Evolutionary conservation across 1,284 basidiomycete species (phyloP).

Genomic region (Moesziomyces globuligerus): DNA sequence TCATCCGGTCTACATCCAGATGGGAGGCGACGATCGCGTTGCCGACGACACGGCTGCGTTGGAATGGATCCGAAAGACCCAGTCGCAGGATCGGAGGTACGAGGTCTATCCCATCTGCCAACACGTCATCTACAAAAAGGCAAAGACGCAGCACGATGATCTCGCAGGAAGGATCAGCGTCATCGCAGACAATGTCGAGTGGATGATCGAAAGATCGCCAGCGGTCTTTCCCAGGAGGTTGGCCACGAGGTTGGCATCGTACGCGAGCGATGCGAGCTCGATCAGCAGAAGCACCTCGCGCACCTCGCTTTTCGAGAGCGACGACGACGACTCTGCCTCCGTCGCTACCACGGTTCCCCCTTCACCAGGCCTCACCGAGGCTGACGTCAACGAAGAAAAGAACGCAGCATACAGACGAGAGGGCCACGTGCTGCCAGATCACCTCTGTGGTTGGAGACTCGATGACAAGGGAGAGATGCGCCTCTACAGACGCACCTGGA

Average conservation of each 20-base stretch:
- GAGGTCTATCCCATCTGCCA: conserved; percentile 64
- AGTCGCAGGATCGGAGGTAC: conserved; percentile 49
- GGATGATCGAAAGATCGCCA: conserved; percentile 60
- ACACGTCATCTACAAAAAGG: conserved; percentile 65
- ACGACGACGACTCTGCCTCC: conserved; percentile 11
- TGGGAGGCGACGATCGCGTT: conserved; percentile 59
- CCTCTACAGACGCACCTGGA: conserved; percentile 30
- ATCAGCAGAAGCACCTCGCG: conserved; percentile 24
- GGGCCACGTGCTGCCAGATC: conserved; percentile 13
- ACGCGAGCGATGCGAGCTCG: conserved; percentile 26
- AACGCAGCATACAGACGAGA: background rate
- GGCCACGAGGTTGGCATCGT: conserved; percentile 28
- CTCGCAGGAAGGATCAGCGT: conserved; percentile 59
- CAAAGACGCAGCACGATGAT: conserved; percentile 64
- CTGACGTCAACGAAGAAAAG: conserved; percentile 4
- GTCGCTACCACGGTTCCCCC: conserved; percentile 21
- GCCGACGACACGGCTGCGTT: conserved; percentile 42
- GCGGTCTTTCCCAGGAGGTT: conserved; percentile 10
- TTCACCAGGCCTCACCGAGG: conserved; percentile 14
- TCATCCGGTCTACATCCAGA: conserved; percentile 60
- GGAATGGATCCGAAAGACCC: conserved; percentile 41
- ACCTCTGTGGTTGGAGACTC: conserved; percentile 20
- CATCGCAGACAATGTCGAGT: conserved; percentile 62
- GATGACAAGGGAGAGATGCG: conserved; percentile 22
- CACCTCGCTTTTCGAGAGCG: conserved; percentile 24